Evolutionary conservation across 2,329 filamentous ascomycete genomes (phyloP).

Genomic region (Aspergillus quadricinctus): DNA sequence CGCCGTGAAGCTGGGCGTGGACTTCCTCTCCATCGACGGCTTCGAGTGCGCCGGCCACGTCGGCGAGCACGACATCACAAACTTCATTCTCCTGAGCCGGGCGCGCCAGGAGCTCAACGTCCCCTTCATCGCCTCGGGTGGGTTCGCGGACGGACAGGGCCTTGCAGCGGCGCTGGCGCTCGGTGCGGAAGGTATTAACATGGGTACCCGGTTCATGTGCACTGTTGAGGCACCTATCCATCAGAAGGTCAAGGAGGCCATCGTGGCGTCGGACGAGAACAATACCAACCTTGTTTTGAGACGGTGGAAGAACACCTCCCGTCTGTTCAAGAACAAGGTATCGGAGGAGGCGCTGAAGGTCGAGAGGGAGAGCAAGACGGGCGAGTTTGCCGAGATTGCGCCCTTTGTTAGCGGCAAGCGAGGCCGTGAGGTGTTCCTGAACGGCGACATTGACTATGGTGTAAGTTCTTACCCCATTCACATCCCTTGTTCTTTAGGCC

Average conservation of each 20-base stretch:
- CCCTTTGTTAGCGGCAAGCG: slow-evolving; percentile 85
- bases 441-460: slow-evolving; percentile 84
- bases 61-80: slow-evolving; percentile 51
- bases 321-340: slow-evolving; percentile 88
- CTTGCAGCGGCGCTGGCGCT: slow-evolving; percentile 85
- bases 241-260: slow-evolving; percentile 86
- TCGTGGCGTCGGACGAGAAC: slow-evolving; percentile 81
- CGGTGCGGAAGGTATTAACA: slow-evolving; percentile 92
- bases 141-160: slow-evolving; percentile 91
- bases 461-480: slow-evolving; percentile 51
- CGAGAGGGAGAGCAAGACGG: slow-evolving; percentile 75
- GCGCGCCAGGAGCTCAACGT: slow-evolving; percentile 79
- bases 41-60: slow-evolving; percentile 85
- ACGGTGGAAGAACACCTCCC: slow-evolving; percentile 87
- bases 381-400: slow-evolving; percentile 85
- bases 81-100: slow-evolving; percentile 66
- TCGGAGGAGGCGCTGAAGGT: slow-evolving; percentile 74
- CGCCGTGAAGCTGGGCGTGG: slow-evolving; percentile 89
- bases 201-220: slow-evolving; percentile 98
- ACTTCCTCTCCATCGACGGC: slow-evolving; percentile 94
- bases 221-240: slow-evolving; percentile 92
- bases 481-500: not conserved
- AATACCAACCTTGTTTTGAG: slow-evolving; percentile 85
- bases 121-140: slow-evolving; percentile 93
- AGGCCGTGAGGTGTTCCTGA: slow-evolving; percentile 85